These are phyloP conservation scores for Gracilaria domingensis DNA, from an alignment of 23 red algal genomes.

Conservation along the genomic window DNA sequence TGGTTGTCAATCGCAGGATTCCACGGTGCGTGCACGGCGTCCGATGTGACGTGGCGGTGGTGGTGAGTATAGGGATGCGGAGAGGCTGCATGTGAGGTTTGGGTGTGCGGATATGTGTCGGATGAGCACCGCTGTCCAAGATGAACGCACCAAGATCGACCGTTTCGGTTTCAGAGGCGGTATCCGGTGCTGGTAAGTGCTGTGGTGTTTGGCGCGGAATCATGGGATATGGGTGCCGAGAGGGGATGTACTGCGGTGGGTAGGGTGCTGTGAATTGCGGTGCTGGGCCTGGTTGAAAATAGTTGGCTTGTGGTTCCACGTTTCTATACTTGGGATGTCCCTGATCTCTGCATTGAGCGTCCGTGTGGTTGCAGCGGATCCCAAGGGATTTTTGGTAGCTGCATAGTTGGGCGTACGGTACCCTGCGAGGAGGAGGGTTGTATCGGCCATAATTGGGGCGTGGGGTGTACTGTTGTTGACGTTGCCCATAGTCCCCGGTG, in stretches of 20 bases:
- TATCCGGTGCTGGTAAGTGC: background rate
- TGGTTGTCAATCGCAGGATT: background rate
- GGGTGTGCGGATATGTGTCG: background rate
- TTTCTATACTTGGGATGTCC: conserved; percentile 6
- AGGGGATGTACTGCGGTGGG: background rate
- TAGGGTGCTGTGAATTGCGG: background rate
- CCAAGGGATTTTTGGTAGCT: background rate
- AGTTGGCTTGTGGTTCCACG: conserved; percentile 9
- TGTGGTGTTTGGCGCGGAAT: background rate
- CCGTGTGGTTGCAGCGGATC: conserved; percentile 5
- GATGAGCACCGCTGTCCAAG: background rate
- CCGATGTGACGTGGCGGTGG: background rate
- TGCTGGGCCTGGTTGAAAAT: background rate
- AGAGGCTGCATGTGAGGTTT: background rate
- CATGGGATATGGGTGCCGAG: background rate
- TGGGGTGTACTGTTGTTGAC: background rate
- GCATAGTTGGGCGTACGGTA: background rate
- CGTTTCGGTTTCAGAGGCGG: background rate
- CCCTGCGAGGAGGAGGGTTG: background rate
- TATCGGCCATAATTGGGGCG: too few species aligned
- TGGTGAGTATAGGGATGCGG: background rate
- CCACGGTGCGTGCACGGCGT: conserved; percentile 7
- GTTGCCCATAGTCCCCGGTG: conserved; percentile 18
- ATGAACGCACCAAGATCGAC: background rate
- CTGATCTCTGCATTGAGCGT: conserved; percentile 14